phyloP scores from a whole-genome alignment of 345 rosid genomes.

The Theobroma cacao region DNA sequence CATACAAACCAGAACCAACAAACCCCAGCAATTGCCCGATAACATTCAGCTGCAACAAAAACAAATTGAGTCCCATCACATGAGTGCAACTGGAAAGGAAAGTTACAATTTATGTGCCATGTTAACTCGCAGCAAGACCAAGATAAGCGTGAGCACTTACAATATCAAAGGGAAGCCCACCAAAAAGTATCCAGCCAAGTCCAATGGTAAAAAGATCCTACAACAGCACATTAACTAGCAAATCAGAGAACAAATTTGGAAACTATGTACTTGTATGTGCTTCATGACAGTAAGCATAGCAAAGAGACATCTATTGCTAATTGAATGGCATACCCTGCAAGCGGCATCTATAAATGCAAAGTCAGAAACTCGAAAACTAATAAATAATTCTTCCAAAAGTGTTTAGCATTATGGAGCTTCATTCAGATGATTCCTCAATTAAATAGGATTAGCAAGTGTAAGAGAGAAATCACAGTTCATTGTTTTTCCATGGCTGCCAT shows the following conservation, averaged over 20 bases:
- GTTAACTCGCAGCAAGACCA: not conserved
- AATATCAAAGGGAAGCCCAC: slow-evolving; percentile 94
- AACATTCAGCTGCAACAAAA: slow-evolving; percentile 70
- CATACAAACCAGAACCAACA: slow-evolving; percentile 87
- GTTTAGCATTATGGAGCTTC: slow-evolving; percentile 2
- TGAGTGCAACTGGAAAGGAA: not conserved
- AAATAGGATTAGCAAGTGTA: not conserved
- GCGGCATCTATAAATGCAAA: not conserved
- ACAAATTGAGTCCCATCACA: slow-evolving; percentile 5
- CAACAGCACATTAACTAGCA: slow-evolving; percentile 24
- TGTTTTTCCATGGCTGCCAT: not conserved
- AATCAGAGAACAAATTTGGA: not conserved
- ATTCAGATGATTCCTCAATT: not conserved
- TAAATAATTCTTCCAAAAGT: not conserved
- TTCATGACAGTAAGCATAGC: not conserved
- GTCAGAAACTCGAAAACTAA: not conserved
- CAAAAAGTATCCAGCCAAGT: slow-evolving; percentile 87
- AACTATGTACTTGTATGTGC: not conserved
- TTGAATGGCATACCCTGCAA: not conserved
- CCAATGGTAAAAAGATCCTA: slow-evolving; percentile 91
- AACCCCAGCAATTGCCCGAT: slow-evolving; percentile 87
- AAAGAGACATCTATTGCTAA: not conserved
- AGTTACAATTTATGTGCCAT: not conserved
- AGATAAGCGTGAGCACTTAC: slow-evolving; percentile 37
- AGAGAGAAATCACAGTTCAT: not conserved